A percentile compares a stretch with the other conserved stretches of the same genome.
Conservation (phyloP, 2,329 filamentous ascomycete species). For the Dactylellina haptotyla region DNA sequence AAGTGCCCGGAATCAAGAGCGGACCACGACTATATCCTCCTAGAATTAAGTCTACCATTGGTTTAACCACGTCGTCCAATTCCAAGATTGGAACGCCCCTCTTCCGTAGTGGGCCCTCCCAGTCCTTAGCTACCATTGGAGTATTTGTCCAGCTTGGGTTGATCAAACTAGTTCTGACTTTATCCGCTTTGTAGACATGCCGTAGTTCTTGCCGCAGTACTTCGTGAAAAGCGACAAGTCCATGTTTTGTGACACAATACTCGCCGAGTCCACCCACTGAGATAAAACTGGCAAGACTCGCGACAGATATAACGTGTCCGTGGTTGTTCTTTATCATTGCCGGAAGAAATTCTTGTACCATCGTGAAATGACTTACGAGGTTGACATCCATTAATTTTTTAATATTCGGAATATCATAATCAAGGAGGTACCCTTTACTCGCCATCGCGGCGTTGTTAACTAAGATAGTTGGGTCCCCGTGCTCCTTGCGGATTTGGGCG, state of each 20-base stretch:
- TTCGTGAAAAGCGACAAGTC: conserved; percentile 74
- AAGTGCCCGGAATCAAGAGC: conserved; percentile 9
- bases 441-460: conserved; percentile 62
- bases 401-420: background rate
- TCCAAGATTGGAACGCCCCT: background rate
- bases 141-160: conserved; percentile 72
- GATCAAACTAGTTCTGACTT: conserved; percentile 72
- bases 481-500: conserved; percentile 59
- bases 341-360: conserved; percentile 74
- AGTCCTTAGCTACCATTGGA: conserved; percentile 5
- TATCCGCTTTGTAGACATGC: conserved; percentile 70
- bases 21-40: background rate
- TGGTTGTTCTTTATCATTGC: conserved; percentile 72
- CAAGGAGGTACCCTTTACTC: background rate
- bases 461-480: conserved; percentile 61
- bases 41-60: conserved; percentile 8
- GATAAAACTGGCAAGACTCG: conserved; percentile 71
- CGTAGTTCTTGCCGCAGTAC: conserved; percentile 69
- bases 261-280: conserved; percentile 72
- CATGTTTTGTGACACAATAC: conserved; percentile 74
- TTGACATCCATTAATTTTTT: conserved; percentile 72
- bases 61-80: background rate
- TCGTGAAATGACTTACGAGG: conserved; percentile 73
- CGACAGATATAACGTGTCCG: conserved; percentile 77
- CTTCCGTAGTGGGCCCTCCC: background rate